Evolutionary conservation across 1,284 basidiomycete genomes (phyloP).

Genomic region (Bjerkandera adusta): DNA sequence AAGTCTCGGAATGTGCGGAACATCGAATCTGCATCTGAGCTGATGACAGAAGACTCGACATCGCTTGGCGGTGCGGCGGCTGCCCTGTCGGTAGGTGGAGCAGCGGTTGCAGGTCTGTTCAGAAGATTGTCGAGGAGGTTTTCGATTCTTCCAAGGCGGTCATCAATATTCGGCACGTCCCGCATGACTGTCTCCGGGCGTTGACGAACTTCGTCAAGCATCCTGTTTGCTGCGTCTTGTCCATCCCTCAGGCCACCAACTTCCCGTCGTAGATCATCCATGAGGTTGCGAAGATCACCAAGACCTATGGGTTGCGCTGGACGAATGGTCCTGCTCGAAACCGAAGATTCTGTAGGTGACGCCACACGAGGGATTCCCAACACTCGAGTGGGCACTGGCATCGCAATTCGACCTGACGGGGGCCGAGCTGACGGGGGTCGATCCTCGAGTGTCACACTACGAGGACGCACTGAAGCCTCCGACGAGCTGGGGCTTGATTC

Average conservation of each 20-base stretch:
- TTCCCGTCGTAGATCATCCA: constrained; percentile 52
- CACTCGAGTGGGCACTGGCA: constrained; percentile 3
- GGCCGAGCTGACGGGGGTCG: constrained; percentile 1
- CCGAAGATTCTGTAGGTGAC: constrained; percentile 37
- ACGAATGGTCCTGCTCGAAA: constrained; percentile 43
- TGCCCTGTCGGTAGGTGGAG: neutral
- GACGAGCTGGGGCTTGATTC: constrained; percentile 28
- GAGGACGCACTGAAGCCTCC: constrained; percentile 8
- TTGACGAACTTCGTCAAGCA: constrained; percentile 42
- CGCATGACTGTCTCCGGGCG: constrained; percentile 20
- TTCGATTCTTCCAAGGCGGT: constrained; percentile 40
- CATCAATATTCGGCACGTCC: constrained; percentile 35
- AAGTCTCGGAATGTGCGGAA: constrained; percentile 12
- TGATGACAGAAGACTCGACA: constrained; percentile 6
- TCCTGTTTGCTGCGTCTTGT: constrained; percentile 53
- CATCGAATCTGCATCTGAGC: constrained; percentile 11
- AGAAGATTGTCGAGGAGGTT: constrained; percentile 36
- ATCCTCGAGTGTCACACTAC: neutral
- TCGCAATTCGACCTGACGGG: constrained; percentile 3
- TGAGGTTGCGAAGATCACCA: constrained; percentile 39
- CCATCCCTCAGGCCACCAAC: constrained; percentile 52
- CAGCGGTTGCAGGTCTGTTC: constrained; percentile 15
- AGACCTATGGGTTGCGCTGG: constrained; percentile 34
- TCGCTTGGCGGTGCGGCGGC: constrained; percentile 5
- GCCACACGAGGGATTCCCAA: constrained; percentile 23